Percentiles rank a stretch among this genome's conserved stretches.
These are phyloP conservation scores for Leccinum imitatum DNA, from an alignment of 768 basidiomycete species.

Conservation along the genomic window DNA sequence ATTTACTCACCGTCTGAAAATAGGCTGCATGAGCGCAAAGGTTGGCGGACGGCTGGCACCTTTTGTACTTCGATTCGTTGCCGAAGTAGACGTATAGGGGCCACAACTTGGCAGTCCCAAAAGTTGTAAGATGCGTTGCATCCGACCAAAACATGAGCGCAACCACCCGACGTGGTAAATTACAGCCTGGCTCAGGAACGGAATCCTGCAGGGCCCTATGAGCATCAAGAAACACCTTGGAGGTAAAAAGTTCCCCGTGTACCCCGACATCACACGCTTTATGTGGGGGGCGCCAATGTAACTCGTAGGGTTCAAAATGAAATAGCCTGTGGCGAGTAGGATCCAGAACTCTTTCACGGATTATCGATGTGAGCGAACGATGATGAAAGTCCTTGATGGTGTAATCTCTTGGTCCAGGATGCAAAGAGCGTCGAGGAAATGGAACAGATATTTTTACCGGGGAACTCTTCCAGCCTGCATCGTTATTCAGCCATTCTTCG, in stretches of 20 bases:
- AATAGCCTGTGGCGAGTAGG: background rate
- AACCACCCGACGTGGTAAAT: background rate
- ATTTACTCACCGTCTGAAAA: background rate
- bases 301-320: background rate
- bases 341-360: background rate
- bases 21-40: background rate
- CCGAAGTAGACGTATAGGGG: too few species aligned
- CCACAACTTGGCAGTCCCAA: background rate
- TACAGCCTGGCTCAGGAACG: background rate
- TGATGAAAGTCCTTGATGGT: background rate
- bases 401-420: background rate
- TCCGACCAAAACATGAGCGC: background rate
- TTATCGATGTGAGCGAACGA: background rate
- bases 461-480: background rate
- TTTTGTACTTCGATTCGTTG: background rate
- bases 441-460: background rate
- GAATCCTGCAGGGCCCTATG: background rate
- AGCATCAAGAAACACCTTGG: background rate
- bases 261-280: background rate
- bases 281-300: background rate
- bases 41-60: background rate
- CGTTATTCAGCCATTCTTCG: background rate
- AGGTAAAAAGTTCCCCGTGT: background rate
- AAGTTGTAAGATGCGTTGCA: background rate
- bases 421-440: background rate